Percentiles rank a stretch among this genome's conserved stretches.
These are phyloP conservation scores for Aspergillus neoniger DNA, from an alignment of 2,329 filamentous ascomycete genomes.

Conservation along the genomic window DNA sequence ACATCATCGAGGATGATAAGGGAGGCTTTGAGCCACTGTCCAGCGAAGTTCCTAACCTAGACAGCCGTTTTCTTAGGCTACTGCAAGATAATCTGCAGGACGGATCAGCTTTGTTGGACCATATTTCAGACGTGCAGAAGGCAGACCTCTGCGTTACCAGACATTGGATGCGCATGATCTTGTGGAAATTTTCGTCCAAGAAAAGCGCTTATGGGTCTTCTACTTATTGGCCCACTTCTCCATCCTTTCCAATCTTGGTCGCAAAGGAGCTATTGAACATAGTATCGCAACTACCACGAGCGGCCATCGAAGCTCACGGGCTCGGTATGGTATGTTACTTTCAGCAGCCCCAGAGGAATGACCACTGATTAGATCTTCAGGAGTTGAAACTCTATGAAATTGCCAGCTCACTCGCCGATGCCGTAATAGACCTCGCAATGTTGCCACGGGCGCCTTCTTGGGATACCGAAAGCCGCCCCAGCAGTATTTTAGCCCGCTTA, in stretches of 20 bases:
- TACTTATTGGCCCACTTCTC: slow-evolving; percentile 17
- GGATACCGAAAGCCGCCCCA: slow-evolving; percentile 25
- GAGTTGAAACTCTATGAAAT: slow-evolving; percentile 34
- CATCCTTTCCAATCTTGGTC: slow-evolving; percentile 43
- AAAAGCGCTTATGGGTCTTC: slow-evolving; percentile 24
- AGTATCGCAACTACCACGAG: slow-evolving; percentile 47
- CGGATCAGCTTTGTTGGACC: slow-evolving; percentile 40
- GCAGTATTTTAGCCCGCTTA: slow-evolving; percentile 23
- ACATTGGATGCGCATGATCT: slow-evolving; percentile 55
- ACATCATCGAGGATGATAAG: slow-evolving; percentile 44
- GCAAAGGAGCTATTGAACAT: slow-evolving; percentile 50
- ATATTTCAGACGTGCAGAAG: slow-evolving; percentile 52
- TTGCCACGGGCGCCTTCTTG: slow-evolving; percentile 15
- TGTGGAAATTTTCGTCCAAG: slow-evolving; percentile 48
- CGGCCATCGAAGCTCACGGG: slow-evolving; percentile 54
- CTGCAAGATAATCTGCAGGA: slow-evolving; percentile 50
- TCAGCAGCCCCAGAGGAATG: neutral
- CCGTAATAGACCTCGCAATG: slow-evolving; percentile 23
- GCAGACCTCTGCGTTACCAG: slow-evolving; percentile 54
- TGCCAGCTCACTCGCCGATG: slow-evolving; percentile 29
- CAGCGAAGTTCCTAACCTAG: slow-evolving; percentile 31
- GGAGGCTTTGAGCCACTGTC: slow-evolving; percentile 4
- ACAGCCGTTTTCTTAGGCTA: slow-evolving; percentile 23
- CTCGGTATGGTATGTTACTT: slow-evolving; percentile 40
- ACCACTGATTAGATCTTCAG: slow-evolving; percentile 10